A percentile compares a stretch with the other conserved stretches of the same genome.
Conservation (phyloP, 768 basidiomycete species). For the Obba rivulosa region DNA sequence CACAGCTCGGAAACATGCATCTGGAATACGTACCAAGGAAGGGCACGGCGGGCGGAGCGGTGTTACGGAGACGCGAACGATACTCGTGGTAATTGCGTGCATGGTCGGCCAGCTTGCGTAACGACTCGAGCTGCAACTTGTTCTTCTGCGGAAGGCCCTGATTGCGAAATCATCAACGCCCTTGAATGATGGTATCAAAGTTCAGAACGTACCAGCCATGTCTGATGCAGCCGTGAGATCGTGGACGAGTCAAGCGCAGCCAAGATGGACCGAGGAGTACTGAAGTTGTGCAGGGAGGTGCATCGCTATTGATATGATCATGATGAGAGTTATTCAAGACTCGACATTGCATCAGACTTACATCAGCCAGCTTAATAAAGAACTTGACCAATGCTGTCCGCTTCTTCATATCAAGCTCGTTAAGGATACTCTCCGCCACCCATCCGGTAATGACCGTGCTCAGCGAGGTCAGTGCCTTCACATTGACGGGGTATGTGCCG, state of each 20-base stretch:
- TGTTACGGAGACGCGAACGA: constrained; percentile 78
- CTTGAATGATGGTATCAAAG: not conserved
- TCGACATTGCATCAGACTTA: constrained; percentile 34
- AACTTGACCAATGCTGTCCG: constrained; percentile 77
- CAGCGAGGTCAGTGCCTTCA: constrained; percentile 80
- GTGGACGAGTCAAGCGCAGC: constrained; percentile 95
- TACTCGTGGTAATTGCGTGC: constrained; percentile 89
- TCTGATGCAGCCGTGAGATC: constrained; percentile 86
- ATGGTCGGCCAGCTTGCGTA: constrained; percentile 88
- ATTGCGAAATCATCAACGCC: constrained; percentile 1
- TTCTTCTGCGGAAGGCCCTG: constrained; percentile 86
- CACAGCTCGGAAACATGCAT: not conserved
- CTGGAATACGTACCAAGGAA: constrained; percentile 67
- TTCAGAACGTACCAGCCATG: constrained; percentile 77
- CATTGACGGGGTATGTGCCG: constrained; percentile 55
- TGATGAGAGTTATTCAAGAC: not conserved
- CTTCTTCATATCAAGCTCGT: constrained; percentile 86
- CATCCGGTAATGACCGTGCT: constrained; percentile 94
- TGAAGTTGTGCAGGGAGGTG: constrained; percentile 79
- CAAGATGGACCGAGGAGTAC: constrained; percentile 86
- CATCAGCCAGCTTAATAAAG: constrained; percentile 91
- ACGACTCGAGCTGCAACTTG: constrained; percentile 66
- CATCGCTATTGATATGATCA: constrained; percentile 58
- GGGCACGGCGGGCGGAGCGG: constrained; percentile 88
- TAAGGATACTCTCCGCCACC: constrained; percentile 92